Evolutionary conservation across 2,329 filamentous ascomycete species (phyloP).

Genomic region (Annulohypoxylon truncatum): DNA sequence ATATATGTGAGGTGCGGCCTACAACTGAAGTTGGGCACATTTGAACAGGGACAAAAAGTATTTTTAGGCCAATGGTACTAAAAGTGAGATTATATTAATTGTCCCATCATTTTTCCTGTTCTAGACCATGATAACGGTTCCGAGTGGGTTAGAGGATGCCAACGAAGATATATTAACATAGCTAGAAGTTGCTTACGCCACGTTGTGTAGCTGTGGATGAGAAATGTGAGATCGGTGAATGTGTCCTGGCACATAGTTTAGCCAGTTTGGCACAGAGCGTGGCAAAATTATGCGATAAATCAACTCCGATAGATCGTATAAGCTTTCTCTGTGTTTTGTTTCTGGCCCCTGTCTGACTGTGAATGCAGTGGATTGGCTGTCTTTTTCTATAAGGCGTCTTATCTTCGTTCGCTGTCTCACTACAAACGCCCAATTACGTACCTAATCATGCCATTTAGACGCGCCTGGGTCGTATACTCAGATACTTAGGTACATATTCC

Average conservation of each 20-base stretch:
- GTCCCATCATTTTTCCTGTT: background rate
- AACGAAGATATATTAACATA: background rate
- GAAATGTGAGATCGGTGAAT: too few relatives aligned
- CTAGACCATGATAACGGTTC: background rate
- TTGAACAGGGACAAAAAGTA: background rate
- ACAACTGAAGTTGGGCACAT: background rate
- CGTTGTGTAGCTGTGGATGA: background rate
- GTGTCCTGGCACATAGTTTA: background rate
- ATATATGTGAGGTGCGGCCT: background rate
- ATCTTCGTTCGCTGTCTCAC: too few relatives aligned
- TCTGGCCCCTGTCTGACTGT: too few relatives aligned
- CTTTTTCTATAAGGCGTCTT: too few relatives aligned
- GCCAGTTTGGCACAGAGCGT: background rate
- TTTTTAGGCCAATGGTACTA: background rate
- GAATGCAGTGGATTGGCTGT: too few relatives aligned
- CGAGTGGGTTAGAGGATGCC: background rate
- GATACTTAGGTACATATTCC: too few relatives aligned
- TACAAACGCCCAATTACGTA: too few relatives aligned
- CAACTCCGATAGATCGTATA: background rate
- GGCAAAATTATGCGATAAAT: background rate
- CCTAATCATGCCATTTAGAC: too few relatives aligned
- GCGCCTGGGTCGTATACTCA: too few relatives aligned
- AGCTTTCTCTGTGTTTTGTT: background rate
- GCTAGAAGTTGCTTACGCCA: background rate
- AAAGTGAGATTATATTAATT: background rate